These are phyloP conservation scores for Fraxinus velutina DNA, from an alignment of 305 asterid species.

Conservation along the genomic window DNA sequence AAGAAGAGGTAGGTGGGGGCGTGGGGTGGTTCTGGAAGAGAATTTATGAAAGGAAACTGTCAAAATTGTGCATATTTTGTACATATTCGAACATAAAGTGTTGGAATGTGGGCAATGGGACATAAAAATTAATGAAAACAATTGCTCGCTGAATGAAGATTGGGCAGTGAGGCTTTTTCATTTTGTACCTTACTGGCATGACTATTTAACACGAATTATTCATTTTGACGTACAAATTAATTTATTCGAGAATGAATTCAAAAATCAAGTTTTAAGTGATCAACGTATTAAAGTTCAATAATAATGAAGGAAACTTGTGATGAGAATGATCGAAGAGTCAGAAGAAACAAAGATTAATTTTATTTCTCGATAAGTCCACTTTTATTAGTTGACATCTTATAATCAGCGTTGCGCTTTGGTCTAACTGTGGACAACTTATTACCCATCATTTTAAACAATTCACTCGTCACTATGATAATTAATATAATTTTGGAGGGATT, in stretches of 20 bases:
- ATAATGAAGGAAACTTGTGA: neutral
- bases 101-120: neutral
- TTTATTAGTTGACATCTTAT: neutral
- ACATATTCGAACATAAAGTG: neutral
- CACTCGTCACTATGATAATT: neutral
- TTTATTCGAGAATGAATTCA: neutral
- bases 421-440: neutral
- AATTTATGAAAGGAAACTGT: neutral
- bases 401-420: neutral
- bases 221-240: neutral
- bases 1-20: neutral
- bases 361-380: neutral
- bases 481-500: neutral
- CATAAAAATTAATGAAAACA: neutral
- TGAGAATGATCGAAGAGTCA: neutral
- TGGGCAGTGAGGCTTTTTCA: neutral
- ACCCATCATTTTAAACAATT: neutral
- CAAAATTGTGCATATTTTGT: neutral
- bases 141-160: conserved; percentile 1
- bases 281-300: neutral
- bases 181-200: neutral
- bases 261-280: neutral
- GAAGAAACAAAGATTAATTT: too few species aligned
- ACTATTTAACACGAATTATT: too few species aligned
- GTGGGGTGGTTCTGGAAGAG: conserved; percentile 16